Conservation (phyloP, 345 rosid genomes). For the Anacardium occidentale region DNA sequence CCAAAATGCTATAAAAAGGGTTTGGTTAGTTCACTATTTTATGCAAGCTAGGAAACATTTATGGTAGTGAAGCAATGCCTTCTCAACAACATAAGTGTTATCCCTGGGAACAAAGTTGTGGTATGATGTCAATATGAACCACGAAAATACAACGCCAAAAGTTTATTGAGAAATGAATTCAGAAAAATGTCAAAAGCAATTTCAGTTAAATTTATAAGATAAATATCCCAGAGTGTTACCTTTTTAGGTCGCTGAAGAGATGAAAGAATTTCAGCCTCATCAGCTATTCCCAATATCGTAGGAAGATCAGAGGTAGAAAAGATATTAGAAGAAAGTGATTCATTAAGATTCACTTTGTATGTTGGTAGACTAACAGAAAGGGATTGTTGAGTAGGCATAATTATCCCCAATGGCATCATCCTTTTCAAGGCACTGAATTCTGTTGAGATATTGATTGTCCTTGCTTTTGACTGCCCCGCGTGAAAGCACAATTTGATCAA, state of each 20-base stretch:
- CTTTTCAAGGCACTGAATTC: constrained; percentile 98
- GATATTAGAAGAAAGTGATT: constrained; percentile 55
- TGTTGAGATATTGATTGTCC: constrained; percentile 73
- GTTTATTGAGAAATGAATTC: not conserved
- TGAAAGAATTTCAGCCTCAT: constrained; percentile 97
- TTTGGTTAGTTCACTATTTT: constrained; percentile 2
- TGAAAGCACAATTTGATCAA: constrained; percentile 89
- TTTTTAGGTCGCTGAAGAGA: constrained; percentile 95
- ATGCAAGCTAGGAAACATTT: not conserved
- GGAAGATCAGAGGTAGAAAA: constrained; percentile 82
- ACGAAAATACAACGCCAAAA: not conserved
- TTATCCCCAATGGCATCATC: constrained; percentile 91
- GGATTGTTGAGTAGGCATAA: constrained; percentile 94
- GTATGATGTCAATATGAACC: constrained; percentile 10
- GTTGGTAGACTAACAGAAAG: constrained; percentile 79
- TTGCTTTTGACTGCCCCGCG: constrained; percentile 77
- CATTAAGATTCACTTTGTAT: constrained; percentile 46
- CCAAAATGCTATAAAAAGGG: not conserved
- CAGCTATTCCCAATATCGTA: constrained; percentile 80
- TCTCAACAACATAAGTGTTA: not conserved
- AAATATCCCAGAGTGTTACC: constrained; percentile 36
- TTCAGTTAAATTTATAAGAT: constrained; percentile 4
- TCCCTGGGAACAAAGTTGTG: not conserved
- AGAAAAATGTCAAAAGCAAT: not conserved
- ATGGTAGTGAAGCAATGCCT: not conserved